A percentile compares a stretch with the other conserved stretches of the same genome.
Conservation (phyloP, 2,329 filamentous ascomycete species). For the Penicillium corylophilum region DNA sequence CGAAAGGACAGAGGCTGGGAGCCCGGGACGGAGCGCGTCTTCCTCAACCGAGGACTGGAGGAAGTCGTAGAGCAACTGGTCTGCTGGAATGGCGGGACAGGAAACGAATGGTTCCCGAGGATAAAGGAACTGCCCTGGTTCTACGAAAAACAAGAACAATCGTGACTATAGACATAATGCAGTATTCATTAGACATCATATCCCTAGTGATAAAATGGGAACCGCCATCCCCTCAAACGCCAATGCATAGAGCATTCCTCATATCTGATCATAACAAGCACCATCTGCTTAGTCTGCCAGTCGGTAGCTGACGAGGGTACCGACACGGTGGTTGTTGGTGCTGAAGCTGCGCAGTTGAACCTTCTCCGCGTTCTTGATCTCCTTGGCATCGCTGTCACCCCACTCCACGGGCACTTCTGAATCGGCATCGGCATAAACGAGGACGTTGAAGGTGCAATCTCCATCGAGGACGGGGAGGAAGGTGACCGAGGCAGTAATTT, state of each 20-base stretch:
- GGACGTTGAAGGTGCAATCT: conserved; percentile 97
- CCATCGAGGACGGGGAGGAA: conserved; percentile 92
- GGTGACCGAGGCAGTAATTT: conserved; percentile 96
- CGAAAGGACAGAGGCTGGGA: conserved; percentile 41
- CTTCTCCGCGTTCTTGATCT: conserved; percentile 91
- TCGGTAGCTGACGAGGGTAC: conserved; percentile 93
- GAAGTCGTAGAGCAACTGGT: conserved; percentile 31
- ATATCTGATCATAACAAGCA: conserved; percentile 18
- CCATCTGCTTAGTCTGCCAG: conserved; percentile 37
- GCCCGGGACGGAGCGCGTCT: conserved; percentile 22
- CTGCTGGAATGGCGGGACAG: conserved; percentile 29
- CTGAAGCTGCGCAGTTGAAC: conserved; percentile 95
- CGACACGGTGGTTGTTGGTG: conserved; percentile 89
- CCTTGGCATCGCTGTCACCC: conserved; percentile 97
- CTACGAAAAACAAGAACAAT: background rate
- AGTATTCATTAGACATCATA: conserved; percentile 18
- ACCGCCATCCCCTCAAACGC: conserved; percentile 19
- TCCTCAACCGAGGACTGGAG: conserved; percentile 26
- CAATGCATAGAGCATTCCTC: conserved; percentile 25
- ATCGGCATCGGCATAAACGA: conserved; percentile 96
- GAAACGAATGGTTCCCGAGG: conserved; percentile 29
- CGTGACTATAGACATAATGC: conserved; percentile 8
- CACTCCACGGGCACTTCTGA: conserved; percentile 96
- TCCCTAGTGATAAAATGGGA: conserved; percentile 4
- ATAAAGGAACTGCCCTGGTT: conserved; percentile 35